These are phyloP conservation scores for Populus pruinosa DNA, from an alignment of 345 rosid genomes.

Conservation along the genomic window DNA sequence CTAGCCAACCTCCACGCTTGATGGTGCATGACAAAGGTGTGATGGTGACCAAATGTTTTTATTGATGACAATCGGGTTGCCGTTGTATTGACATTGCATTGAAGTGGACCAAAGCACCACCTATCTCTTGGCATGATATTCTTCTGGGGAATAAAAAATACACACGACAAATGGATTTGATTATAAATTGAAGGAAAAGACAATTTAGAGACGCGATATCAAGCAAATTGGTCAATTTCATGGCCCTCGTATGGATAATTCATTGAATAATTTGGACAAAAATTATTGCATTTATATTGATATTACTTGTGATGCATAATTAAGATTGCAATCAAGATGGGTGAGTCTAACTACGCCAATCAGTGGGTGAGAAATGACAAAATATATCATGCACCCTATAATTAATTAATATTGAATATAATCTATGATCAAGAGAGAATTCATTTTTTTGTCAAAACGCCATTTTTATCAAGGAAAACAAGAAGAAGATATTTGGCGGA, in stretches of 20 bases:
- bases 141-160: slow-evolving; percentile 1
- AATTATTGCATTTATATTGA: not conserved
- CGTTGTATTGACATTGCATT: not conserved
- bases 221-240: not conserved
- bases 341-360: not conserved
- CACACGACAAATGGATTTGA: slow-evolving; percentile 6
- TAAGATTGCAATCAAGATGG: not conserved
- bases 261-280: not conserved
- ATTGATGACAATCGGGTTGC: not conserved
- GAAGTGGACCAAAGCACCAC: not conserved
- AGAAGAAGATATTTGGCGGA: not conserved
- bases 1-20: slow-evolving; percentile 3
- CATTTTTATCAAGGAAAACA: not conserved
- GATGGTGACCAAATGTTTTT: slow-evolving; percentile 4
- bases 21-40: not conserved
- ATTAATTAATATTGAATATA: not conserved
- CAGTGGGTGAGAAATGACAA: not conserved
- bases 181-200: not conserved
- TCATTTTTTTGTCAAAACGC: not conserved
- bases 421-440: not conserved
- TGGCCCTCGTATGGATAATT: not conserved
- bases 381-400: not conserved
- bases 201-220: not conserved
- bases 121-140: not conserved
- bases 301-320: not conserved